Evolutionary conservation across 352 stramenopile genomes (phyloP).

Genomic region (Hyaloperonospora arabidopsidis): DNA sequence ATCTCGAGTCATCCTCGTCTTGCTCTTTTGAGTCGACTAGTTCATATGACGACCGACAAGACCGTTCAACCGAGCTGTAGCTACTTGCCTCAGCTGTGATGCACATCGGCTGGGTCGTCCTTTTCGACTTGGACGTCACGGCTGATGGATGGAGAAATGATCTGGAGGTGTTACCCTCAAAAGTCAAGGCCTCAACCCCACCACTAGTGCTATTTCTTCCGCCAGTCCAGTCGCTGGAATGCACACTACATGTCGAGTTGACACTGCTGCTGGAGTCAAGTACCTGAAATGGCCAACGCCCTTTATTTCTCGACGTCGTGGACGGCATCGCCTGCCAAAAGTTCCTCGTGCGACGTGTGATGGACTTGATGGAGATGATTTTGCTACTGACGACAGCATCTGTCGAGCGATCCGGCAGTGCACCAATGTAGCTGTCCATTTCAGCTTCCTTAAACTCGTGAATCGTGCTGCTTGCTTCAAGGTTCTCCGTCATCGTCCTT

Average conservation of each 20-base stretch:
- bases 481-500: slow-evolving; percentile 11
- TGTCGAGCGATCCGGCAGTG: slow-evolving; percentile 18
- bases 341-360: slow-evolving; percentile 24
- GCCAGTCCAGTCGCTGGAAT: slow-evolving; percentile 9
- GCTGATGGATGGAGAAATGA: slow-evolving; percentile 49
- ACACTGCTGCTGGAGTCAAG: slow-evolving; percentile 16
- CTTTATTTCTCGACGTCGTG: slow-evolving; percentile 10
- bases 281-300: slow-evolving; percentile 13
- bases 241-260: slow-evolving; percentile 16
- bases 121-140: slow-evolving; percentile 11
- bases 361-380: slow-evolving; percentile 55
- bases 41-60: slow-evolving; percentile 8
- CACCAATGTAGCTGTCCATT: slow-evolving; percentile 22
- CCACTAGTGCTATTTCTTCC: slow-evolving; percentile 3
- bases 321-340: slow-evolving; percentile 17
- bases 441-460: not conserved
- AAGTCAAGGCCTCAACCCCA: slow-evolving; percentile 10
- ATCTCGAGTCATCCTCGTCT: slow-evolving; percentile 21
- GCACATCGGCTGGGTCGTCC: slow-evolving; percentile 16
- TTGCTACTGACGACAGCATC: slow-evolving; percentile 24
- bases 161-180: slow-evolving; percentile 19
- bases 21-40: slow-evolving; percentile 23
- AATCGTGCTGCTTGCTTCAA: slow-evolving; percentile 24
- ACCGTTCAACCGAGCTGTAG: slow-evolving; percentile 31
- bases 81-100: slow-evolving; percentile 40